phyloP scores from a whole-genome alignment of 306 rosid species.

The Prunus campanulata region DNA sequence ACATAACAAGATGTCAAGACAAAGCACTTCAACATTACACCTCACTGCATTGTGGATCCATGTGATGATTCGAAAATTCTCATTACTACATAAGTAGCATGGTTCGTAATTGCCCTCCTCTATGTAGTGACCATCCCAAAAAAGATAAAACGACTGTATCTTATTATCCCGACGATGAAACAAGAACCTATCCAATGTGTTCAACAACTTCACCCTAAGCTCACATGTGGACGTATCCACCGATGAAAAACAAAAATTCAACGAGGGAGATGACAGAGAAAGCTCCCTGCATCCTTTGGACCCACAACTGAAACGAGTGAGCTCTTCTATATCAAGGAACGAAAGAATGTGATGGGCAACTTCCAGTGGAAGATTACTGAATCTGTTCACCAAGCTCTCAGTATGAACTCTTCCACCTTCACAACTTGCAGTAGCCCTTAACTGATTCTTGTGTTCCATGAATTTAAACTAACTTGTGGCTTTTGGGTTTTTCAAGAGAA shows the following conservation, averaged over 20 bases:
- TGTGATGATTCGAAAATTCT: not conserved
- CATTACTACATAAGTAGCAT: not conserved
- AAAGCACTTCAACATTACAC: not conserved
- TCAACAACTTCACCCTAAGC: not conserved
- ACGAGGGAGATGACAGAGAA: not conserved
- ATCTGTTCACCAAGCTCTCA: not conserved
- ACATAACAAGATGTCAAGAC: not conserved
- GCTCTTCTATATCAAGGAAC: not conserved
- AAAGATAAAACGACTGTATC: not conserved
- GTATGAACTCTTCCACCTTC: not conserved
- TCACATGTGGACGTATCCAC: not conserved
- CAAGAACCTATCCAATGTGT: not conserved
- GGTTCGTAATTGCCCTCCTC: not conserved
- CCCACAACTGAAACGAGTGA: not conserved
- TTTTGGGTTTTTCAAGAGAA: not conserved
- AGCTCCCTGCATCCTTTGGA: not conserved
- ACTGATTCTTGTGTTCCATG: not conserved
- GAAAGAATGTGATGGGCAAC: not conserved
- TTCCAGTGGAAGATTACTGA: not conserved
- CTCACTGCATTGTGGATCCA: not conserved
- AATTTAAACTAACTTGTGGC: not conserved
- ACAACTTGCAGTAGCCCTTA: not conserved
- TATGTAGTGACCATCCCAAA: not conserved
- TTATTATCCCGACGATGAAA: not conserved
- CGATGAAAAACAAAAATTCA: not conserved